Evolutionary conservation across 2,329 filamentous ascomycete genomes (phyloP), one percentile per base, ranked within the genome.

Genomic region (Cladosporium colombiae): DNA sequence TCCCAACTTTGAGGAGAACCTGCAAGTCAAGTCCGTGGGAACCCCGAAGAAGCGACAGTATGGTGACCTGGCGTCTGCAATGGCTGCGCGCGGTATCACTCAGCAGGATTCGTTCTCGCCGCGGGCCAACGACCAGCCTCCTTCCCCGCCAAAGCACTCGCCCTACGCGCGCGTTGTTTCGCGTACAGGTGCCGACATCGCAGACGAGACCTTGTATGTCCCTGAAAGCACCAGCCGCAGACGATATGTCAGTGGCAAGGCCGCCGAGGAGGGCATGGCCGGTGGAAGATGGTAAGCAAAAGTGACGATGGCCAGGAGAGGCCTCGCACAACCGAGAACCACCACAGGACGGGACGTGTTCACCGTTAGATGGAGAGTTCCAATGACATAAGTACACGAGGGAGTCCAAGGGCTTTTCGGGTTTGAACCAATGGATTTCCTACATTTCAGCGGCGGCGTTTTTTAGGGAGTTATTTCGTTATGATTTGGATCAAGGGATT

Each of bases 231-330:
- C 70, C 13, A 76, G 65, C 68, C 79, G 78, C 21, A 80, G 84
- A 56, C 80, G 89, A 55, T 87, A 89, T 67, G 89, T 91, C 2
- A 92, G 89, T 74, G 91, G 90, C 1, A 91, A 90, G 80, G 78
- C 88, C 64, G 89, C 84, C 0, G 90, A 93, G 75, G 91, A 93
- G 74, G 90, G 90, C 1, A 79, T 84, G 56, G 86, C 78, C 29
- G 71, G 69, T 57, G 67, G 64, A 31, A 25, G 66, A 46, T 67
- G 62, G 59, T 66, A 53, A 66, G 18, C 27, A 33, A 21, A n/a
- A 14, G 29, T 21, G 52, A 46, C n/a, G 40, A 21, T 3, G 40
- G 40, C 40, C 40, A 11, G 40, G 40, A 46, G 40, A 46, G 40
- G 40, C n/a, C n/a, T 46, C n/a, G 10, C 40, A 6, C 7, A 46